These are phyloP conservation scores for Brassica hybrid DNA, from an alignment of 441 rosid species.

Conservation along the genomic window DNA sequence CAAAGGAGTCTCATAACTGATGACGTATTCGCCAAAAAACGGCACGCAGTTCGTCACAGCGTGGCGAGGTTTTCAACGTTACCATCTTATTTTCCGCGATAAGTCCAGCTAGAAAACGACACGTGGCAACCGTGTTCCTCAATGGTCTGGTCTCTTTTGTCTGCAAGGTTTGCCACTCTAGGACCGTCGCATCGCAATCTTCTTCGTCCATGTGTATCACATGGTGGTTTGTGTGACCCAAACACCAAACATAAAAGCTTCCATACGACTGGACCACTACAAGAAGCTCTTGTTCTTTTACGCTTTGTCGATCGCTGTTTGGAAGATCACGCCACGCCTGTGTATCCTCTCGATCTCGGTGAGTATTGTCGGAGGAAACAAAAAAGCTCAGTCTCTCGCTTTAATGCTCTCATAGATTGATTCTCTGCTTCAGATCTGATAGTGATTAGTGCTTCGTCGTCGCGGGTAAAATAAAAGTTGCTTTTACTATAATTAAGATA, in stretches of 20 bases:
- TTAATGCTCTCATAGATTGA: constrained; percentile 3
- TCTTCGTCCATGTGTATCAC: constrained; percentile 29
- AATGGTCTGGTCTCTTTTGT: constrained; percentile 29
- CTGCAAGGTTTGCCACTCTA: constrained; percentile 16
- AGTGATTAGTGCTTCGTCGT: constrained; percentile 24
- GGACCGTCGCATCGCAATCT: constrained; percentile 22
- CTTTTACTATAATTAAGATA: background rate
- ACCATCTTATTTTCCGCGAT: constrained; percentile 14
- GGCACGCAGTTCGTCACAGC: constrained; percentile 30
- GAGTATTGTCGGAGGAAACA: constrained; percentile 12
- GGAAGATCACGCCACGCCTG: constrained; percentile 6
- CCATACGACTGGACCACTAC: too few relatives aligned
- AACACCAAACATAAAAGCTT: constrained; percentile 20
- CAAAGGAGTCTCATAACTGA: constrained; percentile 1
- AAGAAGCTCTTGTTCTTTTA: constrained; percentile 19
- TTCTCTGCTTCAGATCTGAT: constrained; percentile 23
- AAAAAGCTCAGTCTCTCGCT: constrained; percentile 15
- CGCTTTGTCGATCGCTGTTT: constrained; percentile 30
- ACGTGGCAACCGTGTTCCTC: constrained; percentile 40
- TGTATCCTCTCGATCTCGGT: constrained; percentile 22
- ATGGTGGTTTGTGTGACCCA: too few relatives aligned
- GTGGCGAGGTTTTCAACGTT: constrained; percentile 31
- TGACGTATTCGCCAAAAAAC: constrained; percentile 37
- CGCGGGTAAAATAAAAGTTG: background rate
- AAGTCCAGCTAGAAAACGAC: constrained; percentile 30